phyloP scores from a whole-genome alignment of 352 stramenopile species.

The Pythium volutum region DNA sequence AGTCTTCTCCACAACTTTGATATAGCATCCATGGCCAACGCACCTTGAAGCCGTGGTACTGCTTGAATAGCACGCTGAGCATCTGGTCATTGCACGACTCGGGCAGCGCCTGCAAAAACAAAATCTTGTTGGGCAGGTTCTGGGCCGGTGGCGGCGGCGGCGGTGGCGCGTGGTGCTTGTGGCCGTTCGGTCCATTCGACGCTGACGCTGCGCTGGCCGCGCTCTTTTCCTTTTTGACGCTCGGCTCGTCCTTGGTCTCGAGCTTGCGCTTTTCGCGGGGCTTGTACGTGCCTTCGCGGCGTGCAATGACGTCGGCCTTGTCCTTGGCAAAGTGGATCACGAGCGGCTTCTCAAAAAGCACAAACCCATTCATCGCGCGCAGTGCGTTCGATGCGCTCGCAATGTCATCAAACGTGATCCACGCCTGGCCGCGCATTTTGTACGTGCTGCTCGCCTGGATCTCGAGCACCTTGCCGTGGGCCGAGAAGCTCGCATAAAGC shows the following conservation, averaged over 20 bases:
- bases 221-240: slow-evolving; percentile 30
- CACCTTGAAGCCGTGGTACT: slow-evolving; percentile 95
- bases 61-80: slow-evolving; percentile 95
- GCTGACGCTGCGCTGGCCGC: slow-evolving; percentile 24
- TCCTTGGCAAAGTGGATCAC: slow-evolving; percentile 82
- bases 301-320: slow-evolving; percentile 77
- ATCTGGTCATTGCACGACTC: slow-evolving; percentile 96
- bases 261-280: slow-evolving; percentile 83
- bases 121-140: slow-evolving; percentile 87
- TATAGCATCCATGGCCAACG: slow-evolving; percentile 4
- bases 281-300: slow-evolving; percentile 66
- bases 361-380: slow-evolving; percentile 82
- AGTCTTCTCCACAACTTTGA: neutral
- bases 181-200: slow-evolving; percentile 24
- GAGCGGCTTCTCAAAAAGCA: slow-evolving; percentile 88
- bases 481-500: slow-evolving; percentile 89
- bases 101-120: slow-evolving; percentile 93
- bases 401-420: slow-evolving; percentile 91
- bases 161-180: slow-evolving; percentile 27
- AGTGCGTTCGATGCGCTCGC: slow-evolving; percentile 85
- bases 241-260: slow-evolving; percentile 40
- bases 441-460: slow-evolving; percentile 85
- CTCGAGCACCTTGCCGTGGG: slow-evolving; percentile 92
- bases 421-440: slow-evolving; percentile 87
- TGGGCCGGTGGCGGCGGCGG: slow-evolving; percentile 41